These are phyloP conservation scores for Corrigiola litoralis DNA, from an alignment of 179 eudicot species.

Conservation along the genomic window DNA sequence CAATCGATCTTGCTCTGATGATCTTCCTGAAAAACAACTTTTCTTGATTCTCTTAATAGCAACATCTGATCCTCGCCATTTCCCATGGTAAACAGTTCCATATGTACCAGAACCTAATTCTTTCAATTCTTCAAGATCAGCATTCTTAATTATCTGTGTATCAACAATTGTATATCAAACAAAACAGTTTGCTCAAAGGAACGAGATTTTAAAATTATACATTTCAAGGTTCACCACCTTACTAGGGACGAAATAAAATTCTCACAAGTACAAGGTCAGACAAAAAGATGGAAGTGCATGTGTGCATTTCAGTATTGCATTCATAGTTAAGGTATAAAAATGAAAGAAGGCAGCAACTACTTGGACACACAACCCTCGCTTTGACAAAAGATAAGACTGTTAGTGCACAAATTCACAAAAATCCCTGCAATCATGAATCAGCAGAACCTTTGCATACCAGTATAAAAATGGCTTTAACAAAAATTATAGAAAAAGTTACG, in stretches of 20 bases:
- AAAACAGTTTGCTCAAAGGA: conserved; percentile 1
- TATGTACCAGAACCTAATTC: conserved; percentile 93
- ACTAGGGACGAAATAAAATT: background rate
- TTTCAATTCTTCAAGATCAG: conserved; percentile 81
- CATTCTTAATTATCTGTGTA: conserved; percentile 80
- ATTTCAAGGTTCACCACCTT: background rate
- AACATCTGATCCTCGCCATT: conserved; percentile 92
- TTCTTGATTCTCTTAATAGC: conserved; percentile 86
- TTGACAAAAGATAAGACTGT: too few relatives aligned
- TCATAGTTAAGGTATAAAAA: background rate
- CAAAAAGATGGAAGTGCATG: background rate
- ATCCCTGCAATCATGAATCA: background rate
- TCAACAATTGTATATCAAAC: conserved; percentile 21
- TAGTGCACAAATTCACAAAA: background rate
- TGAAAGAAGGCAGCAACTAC: background rate
- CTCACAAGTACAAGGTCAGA: background rate
- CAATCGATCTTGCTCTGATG: conserved; percentile 87
- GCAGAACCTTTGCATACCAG: background rate
- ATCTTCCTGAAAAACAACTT: conserved; percentile 81
- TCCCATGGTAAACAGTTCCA: conserved; percentile 92
- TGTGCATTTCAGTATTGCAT: background rate
- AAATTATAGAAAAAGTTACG: background rate
- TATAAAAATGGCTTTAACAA: background rate
- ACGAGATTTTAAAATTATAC: background rate
- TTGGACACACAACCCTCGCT: conserved; percentile 3